A percentile compares a stretch with the other conserved stretches of the same genome.
phyloP scores from a whole-genome alignment of 371 early-diverging fungal species.

The Chytridium lagenaria region DNA sequence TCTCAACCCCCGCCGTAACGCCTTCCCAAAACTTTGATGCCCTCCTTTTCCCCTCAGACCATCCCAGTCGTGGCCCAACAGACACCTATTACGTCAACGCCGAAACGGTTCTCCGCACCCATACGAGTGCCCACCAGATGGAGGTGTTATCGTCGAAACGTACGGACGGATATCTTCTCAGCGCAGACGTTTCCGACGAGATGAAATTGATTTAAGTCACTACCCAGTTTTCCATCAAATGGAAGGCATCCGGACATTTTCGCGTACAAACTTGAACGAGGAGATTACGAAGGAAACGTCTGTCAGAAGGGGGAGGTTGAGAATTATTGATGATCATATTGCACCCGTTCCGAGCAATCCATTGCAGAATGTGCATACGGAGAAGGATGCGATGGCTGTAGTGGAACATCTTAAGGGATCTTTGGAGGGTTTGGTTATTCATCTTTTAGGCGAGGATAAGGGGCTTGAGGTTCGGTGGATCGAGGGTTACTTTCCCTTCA shows the following conservation, averaged over 20 bases:
- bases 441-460: conserved; percentile 58
- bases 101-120: conserved; percentile 83
- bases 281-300: conserved; percentile 16
- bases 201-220: conserved; percentile 94
- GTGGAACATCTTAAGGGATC: conserved; percentile 76
- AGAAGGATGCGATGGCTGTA: conserved; percentile 64
- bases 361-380: conserved; percentile 58
- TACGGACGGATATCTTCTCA: conserved; percentile 70
- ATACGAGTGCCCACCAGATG: conserved; percentile 94
- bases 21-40: conserved; percentile 91
- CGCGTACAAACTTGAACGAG: conserved; percentile 25
- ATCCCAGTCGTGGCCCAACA: conserved; percentile 78
- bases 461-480: conserved; percentile 92
- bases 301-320: not conserved
- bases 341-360: conserved; percentile 30
- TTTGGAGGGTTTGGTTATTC: conserved; percentile 79
- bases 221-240: conserved; percentile 98
- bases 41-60: conserved; percentile 80
- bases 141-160: conserved; percentile 62
- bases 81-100: conserved; percentile 95
- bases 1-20: conserved; percentile 79
- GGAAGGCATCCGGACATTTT: conserved; percentile 80
- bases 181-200: conserved; percentile 96
- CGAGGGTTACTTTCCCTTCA: conserved; percentile 95
- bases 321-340: not conserved